Evolutionary conservation across 805 yeast genomes (phyloP).

Genomic region (Naumovozyma castellii): DNA sequence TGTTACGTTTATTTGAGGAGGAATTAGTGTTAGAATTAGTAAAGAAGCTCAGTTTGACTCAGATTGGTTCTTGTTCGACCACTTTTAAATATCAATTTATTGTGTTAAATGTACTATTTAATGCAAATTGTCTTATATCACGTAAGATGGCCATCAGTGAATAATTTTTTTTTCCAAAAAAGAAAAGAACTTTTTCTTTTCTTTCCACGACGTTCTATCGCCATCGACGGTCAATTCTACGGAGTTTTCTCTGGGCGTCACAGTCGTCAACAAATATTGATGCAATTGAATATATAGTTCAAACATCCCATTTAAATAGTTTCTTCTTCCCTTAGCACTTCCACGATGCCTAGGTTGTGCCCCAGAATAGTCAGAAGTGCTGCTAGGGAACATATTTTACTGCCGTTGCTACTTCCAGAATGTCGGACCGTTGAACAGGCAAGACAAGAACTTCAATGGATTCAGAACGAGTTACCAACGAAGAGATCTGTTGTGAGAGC

Average conservation of each 20-base stretch:
- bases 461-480: conserved; percentile 11
- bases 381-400: conserved; percentile 6
- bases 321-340: background rate
- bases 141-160: background rate
- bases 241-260: background rate
- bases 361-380: conserved; percentile 12
- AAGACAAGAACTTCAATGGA: conserved; percentile 22
- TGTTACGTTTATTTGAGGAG: conserved; percentile 18
- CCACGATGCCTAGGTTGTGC: conserved; percentile 14
- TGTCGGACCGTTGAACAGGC: conserved; percentile 20
- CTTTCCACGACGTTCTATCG: background rate
- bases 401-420: conserved; percentile 24
- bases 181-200: conserved; percentile 1
- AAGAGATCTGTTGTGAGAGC: conserved; percentile 31
- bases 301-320: background rate
- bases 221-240: background rate
- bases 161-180: background rate
- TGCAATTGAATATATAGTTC: background rate
- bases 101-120: background rate
- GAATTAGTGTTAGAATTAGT: background rate
- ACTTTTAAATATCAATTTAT: no score
- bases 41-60: conserved; percentile 7
- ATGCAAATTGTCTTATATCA: background rate
- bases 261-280: no score
- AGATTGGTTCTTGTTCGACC: background rate